Evolutionary conservation across 805 yeast genomes (phyloP), one percentile per base, ranked within the genome.

Genomic region (Candida patagonica): DNA sequence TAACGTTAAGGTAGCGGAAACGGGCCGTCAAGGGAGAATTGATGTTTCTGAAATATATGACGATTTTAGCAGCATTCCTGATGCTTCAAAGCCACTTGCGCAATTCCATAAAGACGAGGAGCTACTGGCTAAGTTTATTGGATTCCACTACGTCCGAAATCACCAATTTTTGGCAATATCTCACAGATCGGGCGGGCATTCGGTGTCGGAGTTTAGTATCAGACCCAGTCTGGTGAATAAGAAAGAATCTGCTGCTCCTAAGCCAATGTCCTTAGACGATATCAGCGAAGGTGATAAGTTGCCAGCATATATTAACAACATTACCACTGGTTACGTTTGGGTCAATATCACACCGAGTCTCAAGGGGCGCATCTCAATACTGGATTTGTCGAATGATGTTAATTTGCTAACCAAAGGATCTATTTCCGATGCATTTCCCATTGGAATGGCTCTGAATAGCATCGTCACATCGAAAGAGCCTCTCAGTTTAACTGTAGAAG

Each of bases 1-100:
- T 49, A 78, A 78, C 51, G 81, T 88, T 15, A 71, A 71, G 37
- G 65, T 87, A 34, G 87, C 92, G 39, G 92, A 80, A 44, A 78
- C 81, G 54, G 33, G 33, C 10, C 66, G 77, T 45, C 81, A 74
- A 51, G 96, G 94, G 27, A 74, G 94, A 56, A 62, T 88, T 43
- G 94, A 85, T 51, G 67, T 80, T 13, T 72, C 87, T 13, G 82
- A 86, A 59, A 63, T 81, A 29, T 81, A 73, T 59, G 76, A 74
- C 39, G 49, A 58, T 0, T 59, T 65, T 44, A 59, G 63, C 2
- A 79, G 74, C 22, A 80, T 87, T 35, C 61, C 67, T 39, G 76
- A 84, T 53, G 57, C 59, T 16, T 67, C 64, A 43, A 64, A 69
- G 31, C 94, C 94, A 24, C 65, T 84, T 32, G 22, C 33, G 6